Evolutionary conservation across 2,329 filamentous ascomycete species (phyloP).

Genomic region (Aspergillus fumigatiaffinis): DNA sequence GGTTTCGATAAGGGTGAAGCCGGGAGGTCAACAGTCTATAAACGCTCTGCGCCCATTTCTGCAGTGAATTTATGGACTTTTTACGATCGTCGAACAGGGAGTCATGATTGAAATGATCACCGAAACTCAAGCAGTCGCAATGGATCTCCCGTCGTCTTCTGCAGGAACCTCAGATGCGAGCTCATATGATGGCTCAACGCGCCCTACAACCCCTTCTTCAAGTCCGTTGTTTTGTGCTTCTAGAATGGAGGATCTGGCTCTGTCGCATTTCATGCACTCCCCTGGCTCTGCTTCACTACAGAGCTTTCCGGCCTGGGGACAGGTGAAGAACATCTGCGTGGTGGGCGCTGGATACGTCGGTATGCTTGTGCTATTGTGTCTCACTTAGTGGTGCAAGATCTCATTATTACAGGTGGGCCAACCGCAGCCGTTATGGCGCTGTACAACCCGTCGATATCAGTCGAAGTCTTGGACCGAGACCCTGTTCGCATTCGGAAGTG

Average conservation of each 20-base stretch:
- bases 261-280: slow-evolving; percentile 11
- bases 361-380: slow-evolving; percentile 40
- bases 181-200: slow-evolving; percentile 19
- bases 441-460: slow-evolving; percentile 65
- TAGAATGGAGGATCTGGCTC: slow-evolving; percentile 17
- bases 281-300: slow-evolving; percentile 3
- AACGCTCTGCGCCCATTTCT: neutral
- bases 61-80: neutral
- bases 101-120: neutral
- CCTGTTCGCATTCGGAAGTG: slow-evolving; percentile 63
- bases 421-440: slow-evolving; percentile 71
- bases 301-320: slow-evolving; percentile 4
- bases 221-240: slow-evolving; percentile 25
- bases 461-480: slow-evolving; percentile 73
- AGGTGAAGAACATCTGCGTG: slow-evolving; percentile 57
- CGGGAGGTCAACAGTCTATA: neutral
- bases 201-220: slow-evolving; percentile 24
- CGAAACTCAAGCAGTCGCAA: slow-evolving; percentile 9
- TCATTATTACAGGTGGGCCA: slow-evolving; percentile 56
- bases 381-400: neutral
- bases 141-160: slow-evolving; percentile 21
- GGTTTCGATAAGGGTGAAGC: neutral
- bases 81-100: neutral
- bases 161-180: slow-evolving; percentile 17
- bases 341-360: slow-evolving; percentile 74